phyloP scores from a whole-genome alignment of 2,329 filamentous ascomycete genomes.

The Sporothrix sp. region DNA sequence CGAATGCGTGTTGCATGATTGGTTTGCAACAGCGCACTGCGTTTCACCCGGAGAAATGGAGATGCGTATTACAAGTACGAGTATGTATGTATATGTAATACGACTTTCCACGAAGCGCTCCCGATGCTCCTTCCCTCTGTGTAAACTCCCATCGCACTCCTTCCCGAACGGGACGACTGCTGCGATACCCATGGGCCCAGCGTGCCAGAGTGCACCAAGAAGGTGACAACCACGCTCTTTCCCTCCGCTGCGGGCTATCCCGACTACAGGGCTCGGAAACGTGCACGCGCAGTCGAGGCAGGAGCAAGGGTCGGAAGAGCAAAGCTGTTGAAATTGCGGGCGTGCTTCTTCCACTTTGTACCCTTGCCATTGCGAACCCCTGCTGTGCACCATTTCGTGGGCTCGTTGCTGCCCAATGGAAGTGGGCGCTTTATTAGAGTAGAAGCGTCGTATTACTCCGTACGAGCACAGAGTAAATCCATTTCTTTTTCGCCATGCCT shows the following conservation, averaged over 20 bases:
- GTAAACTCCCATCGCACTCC: too few species aligned
- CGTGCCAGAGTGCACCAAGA: too few species aligned
- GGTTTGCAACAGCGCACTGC: neutral
- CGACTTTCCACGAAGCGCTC: too few species aligned
- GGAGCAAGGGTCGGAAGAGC: neutral
- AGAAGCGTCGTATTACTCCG: too few species aligned
- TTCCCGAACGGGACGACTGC: too few species aligned
- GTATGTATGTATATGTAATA: too few species aligned
- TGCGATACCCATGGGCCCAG: too few species aligned
- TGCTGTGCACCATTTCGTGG: neutral
- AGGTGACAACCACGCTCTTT: too few species aligned
- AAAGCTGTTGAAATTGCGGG: neutral
- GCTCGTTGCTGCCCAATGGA: neutral
- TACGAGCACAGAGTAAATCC: neutral
- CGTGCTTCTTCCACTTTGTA: neutral
- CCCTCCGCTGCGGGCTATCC: too few species aligned
- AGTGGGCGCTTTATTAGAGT: neutral
- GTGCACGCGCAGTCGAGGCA: too few species aligned
- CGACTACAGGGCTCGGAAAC: conserved; percentile 2
- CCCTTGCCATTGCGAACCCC: neutral
- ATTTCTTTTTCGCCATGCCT: neutral
- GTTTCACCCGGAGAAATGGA: neutral
- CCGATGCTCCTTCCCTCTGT: too few species aligned
- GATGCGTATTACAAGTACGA: neutral
- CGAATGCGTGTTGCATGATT: conserved; percentile 3